A percentile compares a stretch with the other conserved stretches of the same genome.
Evolutionary conservation across 2,329 filamentous ascomycete genomes (phyloP).

Genomic region (Colletotrichum endophyticum): DNA sequence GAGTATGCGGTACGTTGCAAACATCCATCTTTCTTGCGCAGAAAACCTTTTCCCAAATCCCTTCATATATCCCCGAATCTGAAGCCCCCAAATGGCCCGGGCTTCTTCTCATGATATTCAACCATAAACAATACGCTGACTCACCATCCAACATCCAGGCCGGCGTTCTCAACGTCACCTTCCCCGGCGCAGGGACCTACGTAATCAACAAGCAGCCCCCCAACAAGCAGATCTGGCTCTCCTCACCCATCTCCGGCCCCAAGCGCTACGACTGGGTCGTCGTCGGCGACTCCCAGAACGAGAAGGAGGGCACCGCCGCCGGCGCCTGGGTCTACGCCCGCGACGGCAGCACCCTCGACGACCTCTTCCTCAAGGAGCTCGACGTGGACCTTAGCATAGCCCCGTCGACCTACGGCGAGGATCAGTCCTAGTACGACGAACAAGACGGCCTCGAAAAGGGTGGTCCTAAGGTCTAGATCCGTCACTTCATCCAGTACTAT

Average conservation of each 20-base stretch:
- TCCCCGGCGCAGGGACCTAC: slow-evolving; percentile 77
- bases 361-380: slow-evolving; percentile 78
- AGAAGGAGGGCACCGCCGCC: slow-evolving; percentile 77
- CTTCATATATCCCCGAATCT: rapidly evolving
- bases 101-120: not conserved
- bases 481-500: not conserved
- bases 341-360: slow-evolving; percentile 77
- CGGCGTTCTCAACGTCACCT: slow-evolving; percentile 80
- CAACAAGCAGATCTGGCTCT: slow-evolving; percentile 97
- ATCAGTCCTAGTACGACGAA: slow-evolving; percentile 10
- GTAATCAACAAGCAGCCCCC: slow-evolving; percentile 98
- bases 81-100: slow-evolving; percentile 11
- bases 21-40: not conserved
- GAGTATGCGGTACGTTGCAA: slow-evolving; percentile 78
- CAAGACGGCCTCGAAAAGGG: not conserved
- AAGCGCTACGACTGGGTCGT: slow-evolving; percentile 94
- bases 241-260: slow-evolving; percentile 86
- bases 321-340: slow-evolving; percentile 89
- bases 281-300: slow-evolving; percentile 71
- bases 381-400: slow-evolving; percentile 61
- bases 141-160: slow-evolving; percentile 57
- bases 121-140: not conserved
- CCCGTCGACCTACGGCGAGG: slow-evolving; percentile 21
- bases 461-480: not conserved
- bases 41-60: not conserved